Base-by-base conservation (phyloP, 371 early-diverging fungal species). In the Rhizomucor miehei region DNA sequence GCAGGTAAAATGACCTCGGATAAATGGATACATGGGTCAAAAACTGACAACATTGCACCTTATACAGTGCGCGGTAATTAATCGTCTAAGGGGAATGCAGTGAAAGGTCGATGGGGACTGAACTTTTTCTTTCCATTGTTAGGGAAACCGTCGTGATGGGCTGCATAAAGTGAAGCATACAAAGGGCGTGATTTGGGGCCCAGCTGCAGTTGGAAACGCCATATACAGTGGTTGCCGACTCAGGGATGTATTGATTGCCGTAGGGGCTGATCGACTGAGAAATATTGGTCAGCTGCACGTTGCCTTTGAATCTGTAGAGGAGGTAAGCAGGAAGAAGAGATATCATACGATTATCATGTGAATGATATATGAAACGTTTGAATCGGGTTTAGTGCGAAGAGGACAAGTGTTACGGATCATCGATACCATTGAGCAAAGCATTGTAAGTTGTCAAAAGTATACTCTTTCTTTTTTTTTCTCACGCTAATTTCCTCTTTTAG, bases 121-220 rank as follows among this genome's bases (percentile, higher is more conserved):
- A 4, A 41, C 29, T 45, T 25, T n/a, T 39, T 13, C 38, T 41
- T 12, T 49, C 6, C 6, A 5, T 29, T 19, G 16, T 23, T 63
- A 75, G 17, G 94, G 94, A 21, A 93, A 92, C 57, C 80, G 94
- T 39, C 79, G 94, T 34, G 86, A 89, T 60, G 91, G 90, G 0
- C 83, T 91, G 62, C 81, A 89, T 57, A 81, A 79, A 38, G 84
- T 86, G 54, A 88, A 89, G 53, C 79, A 83, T 14, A 87, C 87
- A 40, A 88, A 89, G 49, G 92, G 81, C 47, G 92, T 81, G 54
- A 86, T 83, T 46, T 94, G 93, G 93, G 85, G 85, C 0, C 81
- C 86, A 21, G 88, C 91, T 24, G 91, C 93, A 19, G 80, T 91
- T 34, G 81, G 86, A 20, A 94, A 86, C 62, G 87, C 91, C 3